Evolutionary conservation across 805 yeast genomes (phyloP), one percentile per base, ranked within the genome.

Genomic region (Saccharomycopsis malanga): DNA sequence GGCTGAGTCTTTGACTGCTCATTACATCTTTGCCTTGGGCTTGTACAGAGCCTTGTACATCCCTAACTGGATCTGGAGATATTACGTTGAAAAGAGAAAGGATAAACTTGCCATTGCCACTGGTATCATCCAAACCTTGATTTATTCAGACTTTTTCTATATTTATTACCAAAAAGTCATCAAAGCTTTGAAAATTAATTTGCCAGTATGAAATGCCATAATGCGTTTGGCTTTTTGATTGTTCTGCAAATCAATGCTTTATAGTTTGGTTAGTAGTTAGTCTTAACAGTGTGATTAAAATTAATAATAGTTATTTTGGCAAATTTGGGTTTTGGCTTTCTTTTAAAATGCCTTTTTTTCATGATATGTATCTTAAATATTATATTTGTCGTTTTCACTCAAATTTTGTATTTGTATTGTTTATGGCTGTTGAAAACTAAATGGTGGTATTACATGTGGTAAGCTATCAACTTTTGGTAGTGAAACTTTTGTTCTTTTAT

Each of bases 131-230:
- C 98, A 93, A 69, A 87, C 97, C 0, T 68, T 79, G 48, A 67
- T 93, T 29, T 93, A 93, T 68, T 87, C 97, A 2, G 98, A 93
- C 68, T 93, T 93, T 72, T 93, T 93, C 69, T 93, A 87, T 68
- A 73, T 93, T 54, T 93, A 93, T 67, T 91, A 91, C 69, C 73
- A 70, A 47, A 76, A 71, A 58, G 96, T 93, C 44, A 70, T 88
- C 70, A 80, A 82, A 62, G 94, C 91, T 39, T 73, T 79, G 63
- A 79, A 77, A 57, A 80, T 85, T 56, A 83, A 80, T 55, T 72
- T 91, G 56, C 95, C 95, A 4, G 68, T 62, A 47, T 67, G 56
- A 56, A 17, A n/a, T n/a, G n/a, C n/a, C n/a, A n/a, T n/a, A n/a
- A n/a, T n/a, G n/a, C n/a, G n/a, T 18, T 30, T 17, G 34, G 15